Base-by-base conservation (phyloP, 1,139 yeast genomes). In the Nakaseomyces uthaithaninus region DNA sequence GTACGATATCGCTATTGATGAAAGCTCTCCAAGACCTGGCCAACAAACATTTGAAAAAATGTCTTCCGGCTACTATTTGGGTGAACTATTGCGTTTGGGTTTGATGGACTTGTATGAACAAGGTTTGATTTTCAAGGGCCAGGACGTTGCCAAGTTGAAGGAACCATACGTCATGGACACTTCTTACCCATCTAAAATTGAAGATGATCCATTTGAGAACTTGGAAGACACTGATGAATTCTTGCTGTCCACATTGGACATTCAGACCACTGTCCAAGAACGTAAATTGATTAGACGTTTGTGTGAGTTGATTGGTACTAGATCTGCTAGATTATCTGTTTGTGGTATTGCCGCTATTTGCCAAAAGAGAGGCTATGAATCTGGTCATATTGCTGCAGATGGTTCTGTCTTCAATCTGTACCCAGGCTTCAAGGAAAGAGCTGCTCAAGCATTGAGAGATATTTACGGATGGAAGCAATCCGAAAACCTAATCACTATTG, bases 331-430 rank as follows among this genome's bases (percentile, higher is more conserved):
- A 63, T 74, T 91, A 52, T 81, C 95, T 27, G 82, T 86, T 42
- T 87, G 96, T 68, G 97, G 96, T 61, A 84, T 89, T 53, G 96
- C 95, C 45, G 97, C 96, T 44, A 80, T 91, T 54, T 81, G 93
- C 64, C 76, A 79, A 62, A 89, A 87, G 79, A 81, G 93, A 71
- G 80, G 78, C 45, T 76, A 80, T 68, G 67, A 69, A 45, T 67
- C 75, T 34, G 94, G 86, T 47, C 91, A 87, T 59, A 84, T 89
- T 64, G 98, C 97, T 43, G 95, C 96, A 47, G 98, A 91, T 60
- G 98, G 98, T 49, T 86, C 96, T 11, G 96, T 91, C 37, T 85
- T 73, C 71, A 83, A 86, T 74, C 83, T 75, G 67, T 91, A 91
- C 69, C 98, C 98, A 39, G 80, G 79, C 44, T 91, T 91, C 74